These are phyloP conservation scores for Erythrophleum fordii DNA, from an alignment of 306 rosid genomes.

Conservation along the genomic window DNA sequence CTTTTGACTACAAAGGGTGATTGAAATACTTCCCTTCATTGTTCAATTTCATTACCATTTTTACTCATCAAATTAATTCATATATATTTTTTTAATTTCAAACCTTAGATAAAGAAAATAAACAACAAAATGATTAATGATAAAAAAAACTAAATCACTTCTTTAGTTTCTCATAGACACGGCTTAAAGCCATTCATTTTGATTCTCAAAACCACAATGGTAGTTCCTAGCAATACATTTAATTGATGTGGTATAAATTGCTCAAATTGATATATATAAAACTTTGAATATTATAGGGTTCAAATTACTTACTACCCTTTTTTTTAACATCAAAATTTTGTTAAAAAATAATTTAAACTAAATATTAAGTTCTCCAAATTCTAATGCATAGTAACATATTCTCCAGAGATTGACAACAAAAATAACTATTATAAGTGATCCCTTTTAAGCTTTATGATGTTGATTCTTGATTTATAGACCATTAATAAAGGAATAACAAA, in stretches of 20 bases:
- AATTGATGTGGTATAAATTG: neutral
- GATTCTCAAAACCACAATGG: neutral
- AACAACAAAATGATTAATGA: neutral
- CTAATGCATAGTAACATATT: neutral
- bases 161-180: neutral
- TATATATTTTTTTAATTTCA: too few species aligned
- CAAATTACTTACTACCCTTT: neutral
- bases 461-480: neutral
- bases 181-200: neutral
- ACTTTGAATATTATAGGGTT: neutral
- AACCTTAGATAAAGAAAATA: too few species aligned
- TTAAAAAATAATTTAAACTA: neutral
- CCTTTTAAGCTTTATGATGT: neutral
- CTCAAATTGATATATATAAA: neutral
- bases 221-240: neutral
- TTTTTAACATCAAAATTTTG: too few species aligned
- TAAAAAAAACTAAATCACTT: neutral
- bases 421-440: neutral
- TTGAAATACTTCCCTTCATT: neutral
- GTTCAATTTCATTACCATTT: neutral
- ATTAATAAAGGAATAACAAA: neutral
- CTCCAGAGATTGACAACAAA: neutral
- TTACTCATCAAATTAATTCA: neutral
- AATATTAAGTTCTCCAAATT: neutral
- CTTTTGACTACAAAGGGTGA: neutral